Evolutionary conservation across 495 filamentous ascomycete genomes (phyloP), one percentile per base, ranked within the genome.

Genomic region (Jackrogersella multiformis): DNA sequence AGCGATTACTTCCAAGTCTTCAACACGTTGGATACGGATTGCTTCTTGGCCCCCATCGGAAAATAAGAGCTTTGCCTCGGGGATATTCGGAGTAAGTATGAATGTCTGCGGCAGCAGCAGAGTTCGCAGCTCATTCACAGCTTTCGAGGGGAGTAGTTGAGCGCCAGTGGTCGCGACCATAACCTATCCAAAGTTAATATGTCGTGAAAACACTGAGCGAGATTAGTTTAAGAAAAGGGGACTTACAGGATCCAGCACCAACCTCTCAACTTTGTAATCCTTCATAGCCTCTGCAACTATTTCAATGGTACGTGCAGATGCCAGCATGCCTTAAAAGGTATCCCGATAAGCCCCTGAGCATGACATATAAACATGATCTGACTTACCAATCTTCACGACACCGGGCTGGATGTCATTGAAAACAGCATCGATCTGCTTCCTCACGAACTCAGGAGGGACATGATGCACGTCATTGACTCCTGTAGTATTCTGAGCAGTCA

Each of bases 401-500:
- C 96, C 92, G 5, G 90, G 88, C 1, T 90, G 90, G 64, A 99
- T 85, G 80, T 97, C 94, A 7, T 87, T 86, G 10, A 97, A 79
- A 16, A 88, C 89, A 30, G 90, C 90, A 80, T 92, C 88, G 55
- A 99, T 92, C 73, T 95, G 91, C 79, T 93, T 91, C 61, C 81
- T 78, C 13, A 97, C 84, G 77, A 97, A 97, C 38, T 85, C 82
- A 1, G 90, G 78, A 1, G 95, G 95, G 5, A 90, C 84, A 57
- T 89, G 78, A 71, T 97, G 92, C 59, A 97, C 94, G 61, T 83
- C 92, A 51, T 85, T 80, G 16, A 99, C 93, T 0, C 93, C 92
- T 24, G 84, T 80, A 2, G 95, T 99, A 78, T 97, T 97, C 75
- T 99, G 95, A 18, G 93, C 94, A 13, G 95, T 99, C 68, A 99